Evolutionary conservation across 306 rosid species (phyloP).

Genomic region (Dryas octopetala): DNA sequence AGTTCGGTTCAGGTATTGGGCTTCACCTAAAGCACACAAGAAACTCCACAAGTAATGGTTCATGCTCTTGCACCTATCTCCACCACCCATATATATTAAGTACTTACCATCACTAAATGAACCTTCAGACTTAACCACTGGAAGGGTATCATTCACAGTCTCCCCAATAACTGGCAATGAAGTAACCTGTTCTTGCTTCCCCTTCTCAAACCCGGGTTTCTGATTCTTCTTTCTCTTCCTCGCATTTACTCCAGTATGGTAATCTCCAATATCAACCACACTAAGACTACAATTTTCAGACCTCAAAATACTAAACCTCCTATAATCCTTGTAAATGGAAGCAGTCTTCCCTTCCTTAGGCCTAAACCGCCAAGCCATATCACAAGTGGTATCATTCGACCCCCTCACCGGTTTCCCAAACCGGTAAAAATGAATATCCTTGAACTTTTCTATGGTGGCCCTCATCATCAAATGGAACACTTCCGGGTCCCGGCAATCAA

Average conservation of each 20-base stretch:
- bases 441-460: constrained; percentile 74
- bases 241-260: constrained; percentile 79
- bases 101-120: constrained; percentile 72
- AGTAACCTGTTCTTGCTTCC: constrained; percentile 41
- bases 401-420: constrained; percentile 82
- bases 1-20: constrained; percentile 94
- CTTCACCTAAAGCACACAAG: constrained; percentile 98
- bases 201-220: constrained; percentile 66
- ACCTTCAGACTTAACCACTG: constrained; percentile 81
- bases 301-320: constrained; percentile 80
- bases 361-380: constrained; percentile 98
- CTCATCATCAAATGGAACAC: constrained; percentile 94
- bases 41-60: constrained; percentile 97
- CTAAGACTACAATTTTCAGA: constrained; percentile 64
- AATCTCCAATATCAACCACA: constrained; percentile 73
- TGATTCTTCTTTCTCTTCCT: constrained; percentile 89
- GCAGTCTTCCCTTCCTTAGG: constrained; percentile 97
- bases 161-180: constrained; percentile 83
- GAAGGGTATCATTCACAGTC: constrained; percentile 74
- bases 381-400: constrained; percentile 63
- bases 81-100: constrained; percentile 73
- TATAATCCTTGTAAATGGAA: constrained; percentile 83
- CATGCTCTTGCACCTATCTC: constrained; percentile 97
- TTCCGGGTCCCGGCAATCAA: constrained; percentile 86
- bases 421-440: constrained; percentile 89